Percentiles rank a stretch among this genome's conserved stretches.
Evolutionary conservation across 768 basidiomycete species (phyloP).

Genomic region (Leccinum rimulosum): DNA sequence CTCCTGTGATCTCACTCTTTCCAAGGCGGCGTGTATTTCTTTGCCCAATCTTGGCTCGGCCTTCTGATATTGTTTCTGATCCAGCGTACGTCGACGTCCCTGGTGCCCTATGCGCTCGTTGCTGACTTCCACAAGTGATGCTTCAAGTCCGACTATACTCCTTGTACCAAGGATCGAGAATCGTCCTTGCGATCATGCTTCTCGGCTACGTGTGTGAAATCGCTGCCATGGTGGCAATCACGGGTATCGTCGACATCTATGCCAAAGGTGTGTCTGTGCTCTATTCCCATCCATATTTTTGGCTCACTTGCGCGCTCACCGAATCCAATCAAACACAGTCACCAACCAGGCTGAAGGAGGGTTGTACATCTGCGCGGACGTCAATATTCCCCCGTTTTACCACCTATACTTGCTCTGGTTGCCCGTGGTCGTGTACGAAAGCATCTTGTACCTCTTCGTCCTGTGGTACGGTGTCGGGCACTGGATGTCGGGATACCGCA

Average conservation of each 20-base stretch:
- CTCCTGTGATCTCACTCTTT: neutral
- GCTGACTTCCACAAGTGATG: constrained; percentile 8
- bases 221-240: constrained; percentile 1
- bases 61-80: constrained; percentile 3
- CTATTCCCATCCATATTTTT: too few relatives aligned
- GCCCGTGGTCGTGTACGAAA: constrained; percentile 11
- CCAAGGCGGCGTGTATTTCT: constrained; percentile 9
- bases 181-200: constrained; percentile 9
- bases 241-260: neutral
- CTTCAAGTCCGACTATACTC: constrained; percentile 17
- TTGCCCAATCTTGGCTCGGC: constrained; percentile 7
- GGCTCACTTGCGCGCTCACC: neutral
- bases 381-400: neutral
- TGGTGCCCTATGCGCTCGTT: neutral
- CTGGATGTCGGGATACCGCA: neutral
- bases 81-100: constrained; percentile 3
- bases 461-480: neutral
- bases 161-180: constrained; percentile 8
- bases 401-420: constrained; percentile 8
- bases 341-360: neutral
- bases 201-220: constrained; percentile 14
- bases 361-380: constrained; percentile 6
- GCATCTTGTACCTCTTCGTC: constrained; percentile 8
- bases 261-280: neutral
- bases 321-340: neutral